A percentile compares a stretch with the other conserved stretches of the same genome.
Evolutionary conservation across 2,329 filamentous ascomycete species (phyloP).

Genomic region (Scortechinia acanthostroma): DNA sequence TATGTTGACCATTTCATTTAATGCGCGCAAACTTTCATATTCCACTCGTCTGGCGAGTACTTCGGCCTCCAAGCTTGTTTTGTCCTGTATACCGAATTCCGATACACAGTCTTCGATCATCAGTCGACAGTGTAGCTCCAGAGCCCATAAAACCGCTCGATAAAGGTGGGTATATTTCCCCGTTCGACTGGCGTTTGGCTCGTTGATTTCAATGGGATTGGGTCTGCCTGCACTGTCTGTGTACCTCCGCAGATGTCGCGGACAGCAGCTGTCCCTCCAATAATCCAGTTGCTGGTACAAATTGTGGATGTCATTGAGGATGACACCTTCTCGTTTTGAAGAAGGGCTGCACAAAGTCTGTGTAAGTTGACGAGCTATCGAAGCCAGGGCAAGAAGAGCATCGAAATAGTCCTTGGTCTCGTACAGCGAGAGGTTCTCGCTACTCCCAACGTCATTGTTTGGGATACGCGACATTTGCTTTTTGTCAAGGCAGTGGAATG

Average conservation of each 20-base stretch:
- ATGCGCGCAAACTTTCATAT: slow-evolving; percentile 7
- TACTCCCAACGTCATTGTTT: slow-evolving; percentile 3
- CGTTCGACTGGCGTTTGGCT: neutral
- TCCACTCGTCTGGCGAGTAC: slow-evolving; percentile 5
- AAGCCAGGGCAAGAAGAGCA: slow-evolving; percentile 9
- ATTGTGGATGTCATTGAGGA: slow-evolving; percentile 3
- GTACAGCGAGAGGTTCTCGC: neutral
- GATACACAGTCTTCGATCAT: slow-evolving; percentile 8
- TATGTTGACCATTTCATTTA: slow-evolving; percentile 7
- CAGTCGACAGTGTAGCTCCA: slow-evolving; percentile 10
- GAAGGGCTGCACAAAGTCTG: slow-evolving; percentile 5
- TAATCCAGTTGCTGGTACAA: slow-evolving; percentile 3
- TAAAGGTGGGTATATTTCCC: slow-evolving; percentile 7
- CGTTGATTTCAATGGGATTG: no score
- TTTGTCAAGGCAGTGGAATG: slow-evolving; percentile 10
- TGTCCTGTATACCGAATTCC: slow-evolving; percentile 7
- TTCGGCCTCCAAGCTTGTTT: slow-evolving; percentile 5
- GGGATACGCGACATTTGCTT: slow-evolving; percentile 9
- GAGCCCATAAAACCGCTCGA: slow-evolving; percentile 8
- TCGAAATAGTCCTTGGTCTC: slow-evolving; percentile 10
- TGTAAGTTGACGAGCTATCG: slow-evolving; percentile 8
- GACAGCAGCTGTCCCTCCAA: neutral
- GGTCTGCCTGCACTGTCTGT: no score
- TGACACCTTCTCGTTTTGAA: slow-evolving; percentile 6
- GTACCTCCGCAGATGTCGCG: neutral